Percentiles rank a stretch among this genome's conserved stretches.
Conservation (phyloP, 768 basidiomycete species). For the Gyrodon lividus region DNA sequence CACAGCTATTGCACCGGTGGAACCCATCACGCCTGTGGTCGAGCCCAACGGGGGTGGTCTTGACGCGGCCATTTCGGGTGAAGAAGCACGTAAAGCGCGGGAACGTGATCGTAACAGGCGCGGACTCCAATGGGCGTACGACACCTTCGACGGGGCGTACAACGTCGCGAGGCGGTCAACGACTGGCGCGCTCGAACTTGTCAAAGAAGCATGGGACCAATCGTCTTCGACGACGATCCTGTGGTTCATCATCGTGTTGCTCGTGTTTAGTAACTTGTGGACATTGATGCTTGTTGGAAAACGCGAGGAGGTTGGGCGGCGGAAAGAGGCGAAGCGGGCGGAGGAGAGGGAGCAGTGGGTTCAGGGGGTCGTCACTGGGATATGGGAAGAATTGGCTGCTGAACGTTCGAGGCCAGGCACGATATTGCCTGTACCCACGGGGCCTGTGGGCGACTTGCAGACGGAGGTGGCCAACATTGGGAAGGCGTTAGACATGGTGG, state of each 20-base stretch:
- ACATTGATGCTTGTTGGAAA: conserved; percentile 49
- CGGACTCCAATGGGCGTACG: conserved; percentile 84
- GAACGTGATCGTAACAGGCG: conserved; percentile 70
- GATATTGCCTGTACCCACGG: conserved; percentile 16
- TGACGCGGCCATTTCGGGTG: conserved; percentile 4
- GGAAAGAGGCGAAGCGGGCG: conserved; percentile 49
- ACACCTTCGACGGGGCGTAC: conserved; percentile 76
- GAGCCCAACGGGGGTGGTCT: conserved; percentile 11
- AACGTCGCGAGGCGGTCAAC: conserved; percentile 71
- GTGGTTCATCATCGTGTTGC: conserved; percentile 65
- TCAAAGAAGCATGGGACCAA: conserved; percentile 78
- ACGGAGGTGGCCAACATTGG: conserved; percentile 50
- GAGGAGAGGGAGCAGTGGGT: conserved; percentile 77
- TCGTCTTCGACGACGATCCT: conserved; percentile 70
- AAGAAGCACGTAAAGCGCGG: conserved; percentile 45
- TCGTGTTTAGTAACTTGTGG: conserved; percentile 81
- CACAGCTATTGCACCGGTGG: conserved; percentile 48
- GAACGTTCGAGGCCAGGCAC: conserved; percentile 35
- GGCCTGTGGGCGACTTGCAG: conserved; percentile 35
- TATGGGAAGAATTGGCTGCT: conserved; percentile 67
- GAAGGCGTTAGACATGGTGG: conserved; percentile 53
- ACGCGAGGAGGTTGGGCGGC: conserved; percentile 44
- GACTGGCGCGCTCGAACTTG: conserved; percentile 70
- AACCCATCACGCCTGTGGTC: conserved; percentile 31
- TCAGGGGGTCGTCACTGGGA: conserved; percentile 65